Conservation (phyloP, 2,329 filamentous ascomycete species). For the Fusarium vanettenii region DNA sequence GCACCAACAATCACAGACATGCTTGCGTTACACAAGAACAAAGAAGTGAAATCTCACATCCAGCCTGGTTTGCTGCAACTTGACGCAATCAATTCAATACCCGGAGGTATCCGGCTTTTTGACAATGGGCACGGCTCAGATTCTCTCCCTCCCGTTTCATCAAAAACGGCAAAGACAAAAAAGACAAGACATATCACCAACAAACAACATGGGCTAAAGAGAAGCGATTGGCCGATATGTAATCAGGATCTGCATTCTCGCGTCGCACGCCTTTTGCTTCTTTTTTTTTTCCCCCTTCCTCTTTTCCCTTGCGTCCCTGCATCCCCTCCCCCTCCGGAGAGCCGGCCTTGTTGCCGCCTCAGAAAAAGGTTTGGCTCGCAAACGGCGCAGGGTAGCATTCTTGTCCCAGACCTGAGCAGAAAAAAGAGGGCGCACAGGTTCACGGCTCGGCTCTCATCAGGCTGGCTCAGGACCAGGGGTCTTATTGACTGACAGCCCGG, state of each 20-base stretch:
- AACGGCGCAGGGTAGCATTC: background rate
- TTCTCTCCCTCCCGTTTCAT: background rate
- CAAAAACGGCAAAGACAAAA: background rate
- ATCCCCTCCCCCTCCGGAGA: background rate
- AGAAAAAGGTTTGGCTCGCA: background rate
- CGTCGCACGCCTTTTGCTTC: background rate
- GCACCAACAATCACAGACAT: background rate
- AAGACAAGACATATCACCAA: background rate
- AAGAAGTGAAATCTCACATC: background rate
- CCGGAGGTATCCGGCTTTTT: background rate
- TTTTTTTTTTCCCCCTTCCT: background rate
- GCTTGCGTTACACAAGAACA: background rate
- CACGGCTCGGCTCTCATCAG: background rate
- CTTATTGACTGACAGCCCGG: background rate
- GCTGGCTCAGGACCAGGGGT: background rate
- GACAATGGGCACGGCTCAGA: background rate
- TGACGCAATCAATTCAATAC: background rate
- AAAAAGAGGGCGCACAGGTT: background rate
- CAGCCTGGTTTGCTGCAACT: background rate
- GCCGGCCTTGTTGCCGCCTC: background rate
- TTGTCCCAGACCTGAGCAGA: background rate
- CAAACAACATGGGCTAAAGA: background rate
- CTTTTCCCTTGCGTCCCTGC: background rate
- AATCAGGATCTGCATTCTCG: background rate
- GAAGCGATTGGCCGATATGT: background rate